Base-by-base conservation (phyloP, 495 filamentous ascomycete genomes). In the Penicillium waksmanii region DNA sequence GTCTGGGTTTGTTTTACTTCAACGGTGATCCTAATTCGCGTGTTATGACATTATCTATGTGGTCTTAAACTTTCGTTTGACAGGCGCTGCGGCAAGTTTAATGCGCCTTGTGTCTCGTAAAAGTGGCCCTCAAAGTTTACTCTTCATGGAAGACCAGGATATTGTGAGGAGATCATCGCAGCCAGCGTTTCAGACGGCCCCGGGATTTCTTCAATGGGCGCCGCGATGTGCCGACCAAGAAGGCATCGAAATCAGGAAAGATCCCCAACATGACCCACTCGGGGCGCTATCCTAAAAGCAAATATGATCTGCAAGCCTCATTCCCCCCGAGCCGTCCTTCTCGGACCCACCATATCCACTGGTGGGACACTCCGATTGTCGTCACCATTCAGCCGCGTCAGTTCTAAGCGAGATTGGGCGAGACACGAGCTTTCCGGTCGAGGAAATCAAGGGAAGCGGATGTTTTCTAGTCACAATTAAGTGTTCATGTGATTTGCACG, bases 361-460 rank as follows among this genome's bases (percentile, higher is more conserved):
- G 8, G 46, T 27, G 21, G 46, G 46, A 3, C 18, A 10, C 23
- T 27, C 46, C 46, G 46, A 48, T 27, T 21, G 19, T 27, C 46
- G 8, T 27, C 46, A 18, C 46, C 21, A 48, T 48, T 48, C 21
- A 27, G 8, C 46, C 46, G 21, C 46, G 19, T 27, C 46, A 48
- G 46, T 48, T 27, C 46, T 48, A 48, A 48, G 46, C 46, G 46
- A 48, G 21, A 48, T 27, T 48, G 46, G 15, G 46, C 46, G 18
- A 48, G 46, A 48, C 8, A 48, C 42, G 42, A 44, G 36, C 36
- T 38, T 38, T n/a, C 12, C 15, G 36, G 36, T n/a, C 15, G 12
- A n/a, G 7, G 36, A 38, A n/a, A n/a, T 38, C 36, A 38, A 12
- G 36, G 15, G 36, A 38, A n/a, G 10, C 11, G 36, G 12, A 13